These are phyloP conservation scores for Aphanoascus verrucosus DNA, from an alignment of 2,329 filamentous ascomycete species.

Conservation along the genomic window DNA sequence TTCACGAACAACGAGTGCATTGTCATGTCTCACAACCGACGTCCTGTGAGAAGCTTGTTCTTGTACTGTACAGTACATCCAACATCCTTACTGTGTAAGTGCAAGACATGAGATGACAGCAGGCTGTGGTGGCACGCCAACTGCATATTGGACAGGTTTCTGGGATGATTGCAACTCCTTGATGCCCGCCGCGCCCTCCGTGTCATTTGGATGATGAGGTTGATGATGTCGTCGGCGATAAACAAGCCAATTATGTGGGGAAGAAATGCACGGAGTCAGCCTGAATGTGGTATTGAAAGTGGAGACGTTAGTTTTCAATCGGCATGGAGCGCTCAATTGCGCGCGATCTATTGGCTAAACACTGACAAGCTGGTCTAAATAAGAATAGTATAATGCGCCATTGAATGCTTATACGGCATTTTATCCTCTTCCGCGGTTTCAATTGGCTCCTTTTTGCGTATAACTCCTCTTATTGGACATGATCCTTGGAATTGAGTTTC, in stretches of 20 bases:
- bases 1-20: no score
- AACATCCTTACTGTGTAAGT: no score
- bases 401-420: not conserved
- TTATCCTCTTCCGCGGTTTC: no score
- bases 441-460: not conserved
- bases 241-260: not conserved
- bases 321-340: not conserved
- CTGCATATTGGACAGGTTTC: no score
- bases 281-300: conserved; percentile 1
- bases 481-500: not conserved
- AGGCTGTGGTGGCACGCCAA: no score
- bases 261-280: not conserved
- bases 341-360: not conserved
- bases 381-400: not conserved
- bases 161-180: not conserved
- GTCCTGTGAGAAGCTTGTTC: no score
- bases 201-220: not conserved
- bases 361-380: not conserved
- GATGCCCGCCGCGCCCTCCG: not conserved
- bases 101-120: no score
- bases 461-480: no score
- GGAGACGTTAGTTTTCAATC: not conserved
- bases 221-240: not conserved
- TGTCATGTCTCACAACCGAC: no score
- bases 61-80: no score